Base-by-base conservation (phyloP, 345 rosid genomes). In the Aquilaria yunnanensis region DNA sequence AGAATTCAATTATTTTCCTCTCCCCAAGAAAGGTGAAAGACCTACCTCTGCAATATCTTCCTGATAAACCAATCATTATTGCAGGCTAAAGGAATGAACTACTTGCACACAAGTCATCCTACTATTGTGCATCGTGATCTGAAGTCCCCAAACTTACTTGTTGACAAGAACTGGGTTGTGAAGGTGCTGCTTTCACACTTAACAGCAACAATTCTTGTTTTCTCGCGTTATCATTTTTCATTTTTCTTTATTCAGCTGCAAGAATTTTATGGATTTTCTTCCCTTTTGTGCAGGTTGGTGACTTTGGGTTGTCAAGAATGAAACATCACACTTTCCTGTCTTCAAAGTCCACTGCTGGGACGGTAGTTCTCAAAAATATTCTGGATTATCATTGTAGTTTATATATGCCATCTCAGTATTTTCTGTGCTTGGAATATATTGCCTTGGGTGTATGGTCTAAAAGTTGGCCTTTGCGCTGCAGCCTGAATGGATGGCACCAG, bases 401-500 rank as follows among this genome's bases (percentile, higher is more conserved):
- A 37, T 37, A 37, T 37, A 5, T 37, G 43, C 0, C 43, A 37
- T 37, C 43, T 37, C 4, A 37, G 5, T 37, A 37, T 37, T 3
- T 37, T 37, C 8, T 3, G 43, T 37, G 43, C 5, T 5, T 37
- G 8, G 1, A 37, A 5, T 37, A 9, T 37, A 37, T 37, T 5
- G 43, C 43, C 43, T 37, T 37, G 5, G 43, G 43, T 37, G 14
- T 6, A 12, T 58, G 31, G 55, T 54, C 6, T 66, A 47, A 13
- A 58, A 56, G 5, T 56, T 67, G 67, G 12, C 64, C 67, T 51
- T 60, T 66, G 54, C 23, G 34, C 12, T 80, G 80, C 89, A 94
- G 99, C 97, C 99, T 13, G 99, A 94, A 72, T 94, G 99, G 99
- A 94, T 94, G 99, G 99, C 99, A 49, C 99, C 99, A 2, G 99